Conservation (phyloP, 202 grass and related monocot genomes). For the Musa balbisiana region DNA sequence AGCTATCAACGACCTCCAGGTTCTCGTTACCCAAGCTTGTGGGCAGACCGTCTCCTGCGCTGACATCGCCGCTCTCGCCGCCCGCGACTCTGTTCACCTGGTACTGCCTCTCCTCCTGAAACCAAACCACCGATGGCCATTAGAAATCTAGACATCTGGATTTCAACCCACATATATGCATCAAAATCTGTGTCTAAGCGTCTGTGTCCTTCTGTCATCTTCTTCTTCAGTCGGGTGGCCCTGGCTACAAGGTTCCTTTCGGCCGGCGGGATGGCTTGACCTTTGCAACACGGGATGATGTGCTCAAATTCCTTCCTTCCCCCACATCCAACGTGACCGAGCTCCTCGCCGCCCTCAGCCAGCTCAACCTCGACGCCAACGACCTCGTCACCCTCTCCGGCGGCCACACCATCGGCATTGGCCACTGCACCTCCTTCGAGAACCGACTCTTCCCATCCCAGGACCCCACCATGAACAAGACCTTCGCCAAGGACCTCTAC, state of each 20-base stretch:
- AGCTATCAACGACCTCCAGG: conserved; percentile 17
- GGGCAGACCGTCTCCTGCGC: conserved; percentile 12
- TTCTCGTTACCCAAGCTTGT: background rate
- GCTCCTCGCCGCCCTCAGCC: conserved; percentile 18
- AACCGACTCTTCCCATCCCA: conserved; percentile 38
- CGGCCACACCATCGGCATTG: conserved; percentile 59
- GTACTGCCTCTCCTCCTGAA: background rate
- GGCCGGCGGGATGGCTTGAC: conserved; percentile 54
- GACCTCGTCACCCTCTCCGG: conserved; percentile 74
- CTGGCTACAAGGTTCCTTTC: conserved; percentile 52
- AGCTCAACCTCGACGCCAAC: conserved; percentile 34
- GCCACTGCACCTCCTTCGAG: conserved; percentile 54
- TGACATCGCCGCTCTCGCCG: conserved; percentile 10
- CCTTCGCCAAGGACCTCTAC: conserved; percentile 29
- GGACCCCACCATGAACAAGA: conserved; percentile 33
- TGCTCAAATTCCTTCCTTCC: conserved; percentile 36
- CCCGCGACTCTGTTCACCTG: conserved; percentile 14
- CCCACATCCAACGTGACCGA: conserved; percentile 21
- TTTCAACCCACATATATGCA: background rate
- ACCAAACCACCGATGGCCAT: background rate
- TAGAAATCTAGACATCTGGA: too few relatives aligned
- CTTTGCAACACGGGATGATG: conserved; percentile 28
- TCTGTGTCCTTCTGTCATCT: background rate
- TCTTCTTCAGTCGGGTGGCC: conserved; percentile 45
- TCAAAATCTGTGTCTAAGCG: background rate